Percentiles rank a stretch among this genome's conserved stretches.
phyloP scores from a whole-genome alignment of 495 filamentous ascomycete species.

The Aspergillus cristatus region DNA sequence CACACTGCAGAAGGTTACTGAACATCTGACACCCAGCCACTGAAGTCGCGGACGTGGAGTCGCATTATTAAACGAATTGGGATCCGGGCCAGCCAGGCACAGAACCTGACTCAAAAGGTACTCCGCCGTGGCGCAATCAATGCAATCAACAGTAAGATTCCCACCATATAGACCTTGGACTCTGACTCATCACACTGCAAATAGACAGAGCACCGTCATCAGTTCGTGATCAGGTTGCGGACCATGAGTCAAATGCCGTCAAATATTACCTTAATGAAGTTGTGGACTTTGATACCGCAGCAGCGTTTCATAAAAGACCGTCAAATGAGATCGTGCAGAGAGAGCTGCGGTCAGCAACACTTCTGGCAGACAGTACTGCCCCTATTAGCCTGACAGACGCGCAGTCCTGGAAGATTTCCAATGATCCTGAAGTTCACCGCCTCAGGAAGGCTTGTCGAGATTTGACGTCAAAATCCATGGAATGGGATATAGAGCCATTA shows the following conservation, averaged over 20 bases:
- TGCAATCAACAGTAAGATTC: constrained; percentile 7
- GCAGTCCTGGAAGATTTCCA: constrained; percentile 1
- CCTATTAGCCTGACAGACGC: constrained; percentile 1
- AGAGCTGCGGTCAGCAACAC: not conserved
- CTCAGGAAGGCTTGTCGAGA: not conserved
- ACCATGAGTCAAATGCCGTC: constrained; percentile 7
- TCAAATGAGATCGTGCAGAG: constrained; percentile 7
- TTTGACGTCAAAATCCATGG: not conserved
- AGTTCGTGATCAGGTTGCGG: constrained; percentile 6
- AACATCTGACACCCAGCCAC: constrained; percentile 2
- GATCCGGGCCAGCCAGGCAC: constrained; percentile 1
- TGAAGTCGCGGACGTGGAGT: constrained; percentile 6
- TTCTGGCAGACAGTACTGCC: constrained; percentile 2
- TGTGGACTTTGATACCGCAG: constrained; percentile 6
- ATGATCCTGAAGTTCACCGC: not conserved
- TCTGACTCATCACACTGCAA: too few relatives aligned
- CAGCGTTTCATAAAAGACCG: constrained; percentile 2
- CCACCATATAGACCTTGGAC: too few relatives aligned
- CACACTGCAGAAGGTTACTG: not conserved
- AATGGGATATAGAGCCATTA: constrained; percentile 6
- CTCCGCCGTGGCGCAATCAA: constrained; percentile 7
- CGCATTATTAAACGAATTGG: constrained; percentile 7
- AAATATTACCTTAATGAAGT: constrained; percentile 7
- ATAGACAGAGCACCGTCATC: constrained; percentile 1
- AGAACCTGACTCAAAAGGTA: constrained; percentile 7